Evolutionary conservation across 345 rosid genomes (phyloP).

Genomic region (Gossypium herbaceum): DNA sequence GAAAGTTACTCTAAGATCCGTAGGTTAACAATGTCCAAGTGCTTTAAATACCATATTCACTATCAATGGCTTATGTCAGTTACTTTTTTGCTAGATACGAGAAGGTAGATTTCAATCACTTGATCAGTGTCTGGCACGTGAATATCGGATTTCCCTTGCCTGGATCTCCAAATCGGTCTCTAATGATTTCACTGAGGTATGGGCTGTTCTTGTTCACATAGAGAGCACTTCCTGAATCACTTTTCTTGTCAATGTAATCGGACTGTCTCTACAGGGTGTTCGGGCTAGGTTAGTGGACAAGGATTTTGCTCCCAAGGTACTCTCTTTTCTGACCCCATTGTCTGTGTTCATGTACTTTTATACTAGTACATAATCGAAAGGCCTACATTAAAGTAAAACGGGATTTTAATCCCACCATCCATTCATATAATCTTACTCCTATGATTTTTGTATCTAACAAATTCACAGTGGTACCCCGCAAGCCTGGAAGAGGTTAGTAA

Average conservation of each 20-base stretch:
- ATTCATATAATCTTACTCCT: background rate
- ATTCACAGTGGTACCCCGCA: constrained; percentile 62
- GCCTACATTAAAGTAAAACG: background rate
- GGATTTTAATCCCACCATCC: background rate
- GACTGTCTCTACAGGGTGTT: constrained; percentile 48
- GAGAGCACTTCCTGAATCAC: background rate
- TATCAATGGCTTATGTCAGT: background rate
- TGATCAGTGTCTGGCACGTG: constrained; percentile 81
- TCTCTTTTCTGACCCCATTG: background rate
- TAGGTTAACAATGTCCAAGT: constrained; percentile 29
- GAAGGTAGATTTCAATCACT: constrained; percentile 90
- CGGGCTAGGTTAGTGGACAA: constrained; percentile 73
- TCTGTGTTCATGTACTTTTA: background rate
- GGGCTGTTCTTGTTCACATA: background rate
- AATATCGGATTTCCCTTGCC: constrained; percentile 59
- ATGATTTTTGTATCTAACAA: background rate
- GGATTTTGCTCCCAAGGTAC: constrained; percentile 90
- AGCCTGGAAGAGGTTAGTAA: constrained; percentile 41
- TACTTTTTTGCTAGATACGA: constrained; percentile 47
- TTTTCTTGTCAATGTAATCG: background rate
- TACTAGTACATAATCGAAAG: background rate
- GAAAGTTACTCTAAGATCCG: constrained; percentile 74
- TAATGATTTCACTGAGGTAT: constrained; percentile 77
- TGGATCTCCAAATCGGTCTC: constrained; percentile 58
- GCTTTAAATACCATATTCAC: constrained; percentile 11